Evolutionary conservation across 2,329 filamentous ascomycete genomes (phyloP).

Genomic region (Colletotrichum sublineola): DNA sequence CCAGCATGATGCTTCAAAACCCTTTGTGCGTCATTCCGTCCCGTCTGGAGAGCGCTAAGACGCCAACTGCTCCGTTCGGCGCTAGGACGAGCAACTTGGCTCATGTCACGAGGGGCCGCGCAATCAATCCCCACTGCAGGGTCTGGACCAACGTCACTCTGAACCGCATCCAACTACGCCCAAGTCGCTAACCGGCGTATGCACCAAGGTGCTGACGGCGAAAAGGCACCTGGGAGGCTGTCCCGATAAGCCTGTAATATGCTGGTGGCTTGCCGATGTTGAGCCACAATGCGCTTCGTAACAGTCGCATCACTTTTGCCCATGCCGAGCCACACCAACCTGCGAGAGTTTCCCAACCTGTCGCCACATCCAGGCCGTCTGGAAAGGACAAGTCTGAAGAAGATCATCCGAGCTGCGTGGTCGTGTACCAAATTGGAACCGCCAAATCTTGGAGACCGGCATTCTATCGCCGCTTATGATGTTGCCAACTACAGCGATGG

Average conservation of each 20-base stretch:
- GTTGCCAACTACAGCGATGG: slow-evolving; percentile 2
- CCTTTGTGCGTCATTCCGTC: slow-evolving; percentile 37
- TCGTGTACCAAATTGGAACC: slow-evolving; percentile 16
- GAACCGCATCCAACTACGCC: background rate
- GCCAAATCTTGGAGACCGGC: slow-evolving; percentile 18
- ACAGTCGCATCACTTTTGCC: background rate
- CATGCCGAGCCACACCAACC: slow-evolving; percentile 22
- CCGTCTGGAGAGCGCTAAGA: slow-evolving; percentile 27
- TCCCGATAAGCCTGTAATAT: background rate
- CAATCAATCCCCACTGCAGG: slow-evolving; percentile 28
- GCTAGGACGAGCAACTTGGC: slow-evolving; percentile 28
- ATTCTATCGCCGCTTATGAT: slow-evolving; percentile 12
- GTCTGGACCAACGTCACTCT: slow-evolving; percentile 34
- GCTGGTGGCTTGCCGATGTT: slow-evolving; percentile 20
- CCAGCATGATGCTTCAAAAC: slow-evolving; percentile 19
- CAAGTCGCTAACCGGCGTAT: slow-evolving; percentile 18
- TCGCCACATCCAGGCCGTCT: slow-evolving; percentile 8
- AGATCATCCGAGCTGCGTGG: slow-evolving; percentile 6
- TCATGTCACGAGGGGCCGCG: slow-evolving; percentile 38
- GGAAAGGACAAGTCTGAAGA: background rate
- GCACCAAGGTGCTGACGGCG: background rate
- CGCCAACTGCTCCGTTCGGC: slow-evolving; percentile 21
- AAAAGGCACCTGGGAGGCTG: slow-evolving; percentile 1
- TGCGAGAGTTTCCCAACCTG: background rate
- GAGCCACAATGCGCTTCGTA: slow-evolving; percentile 13